Evolutionary conservation across 2,329 filamentous ascomycete genomes (phyloP), one percentile per base, ranked within the genome.

Genomic region (Aspergillus sojae): DNA sequence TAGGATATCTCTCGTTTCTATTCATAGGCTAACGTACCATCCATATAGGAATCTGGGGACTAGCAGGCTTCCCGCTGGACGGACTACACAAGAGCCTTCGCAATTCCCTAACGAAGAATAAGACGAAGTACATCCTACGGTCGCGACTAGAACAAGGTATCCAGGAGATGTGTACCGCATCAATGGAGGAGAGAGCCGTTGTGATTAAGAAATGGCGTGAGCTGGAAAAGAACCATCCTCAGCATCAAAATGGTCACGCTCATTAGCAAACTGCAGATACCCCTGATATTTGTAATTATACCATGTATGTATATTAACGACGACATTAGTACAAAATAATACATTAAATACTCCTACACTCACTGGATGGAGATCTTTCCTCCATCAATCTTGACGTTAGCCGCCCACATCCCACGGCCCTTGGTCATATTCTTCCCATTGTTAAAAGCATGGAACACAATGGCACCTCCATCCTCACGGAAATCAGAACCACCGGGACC

Each of bases 401-500:
- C 66, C 41, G 66, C 65, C 58, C 68, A 73, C 60, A 72, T 68
- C 2, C 68, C 68, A 21, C 66, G 55, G 12, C 68, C 70, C 32
- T 69, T 41, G 4, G 62, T 48, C 41, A 68, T 63, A 23, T 67
- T 63, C 36, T 69, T 19, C 10, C 70, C 67, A 61, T 74, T 68
- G 30, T 65, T 48, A 48, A 73, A 71, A 1, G 68, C 67, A 67
- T 75, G 72, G 54, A 77, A 76, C 0, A 71, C 63, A 60, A 77
- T 70, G 50, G 43, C 54, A 19, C 69, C 68, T 21, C 68, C 71
- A 61, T 68, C 71, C 4, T 58, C 60, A 10, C 65, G 65, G 58
- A 75, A 74, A 54, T 74, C 74, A 12, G 73, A 68, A 1, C 74
- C 72, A 5, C 74, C 74, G 9, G 76, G 74, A 1, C 70, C 71